Conservation (phyloP, 768 basidiomycete genomes). For the Tylopilus intermedius region DNA sequence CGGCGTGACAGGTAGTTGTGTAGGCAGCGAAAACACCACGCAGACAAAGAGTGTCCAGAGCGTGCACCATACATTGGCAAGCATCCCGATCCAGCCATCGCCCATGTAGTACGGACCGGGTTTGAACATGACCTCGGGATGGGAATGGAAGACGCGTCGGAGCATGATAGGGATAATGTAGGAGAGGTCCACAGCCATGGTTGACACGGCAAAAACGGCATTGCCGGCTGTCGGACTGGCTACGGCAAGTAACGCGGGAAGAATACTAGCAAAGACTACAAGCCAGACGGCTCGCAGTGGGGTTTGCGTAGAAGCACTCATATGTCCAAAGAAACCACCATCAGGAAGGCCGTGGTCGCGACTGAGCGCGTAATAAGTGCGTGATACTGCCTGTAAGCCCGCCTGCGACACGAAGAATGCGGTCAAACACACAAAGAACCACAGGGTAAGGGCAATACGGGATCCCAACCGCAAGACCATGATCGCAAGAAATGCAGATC, state of each 20-base stretch:
- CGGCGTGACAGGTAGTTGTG: conserved; percentile 41
- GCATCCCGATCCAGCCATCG: conserved; percentile 42
- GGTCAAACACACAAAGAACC: conserved; percentile 58
- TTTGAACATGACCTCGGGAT: conserved; percentile 55
- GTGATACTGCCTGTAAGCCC: conserved; percentile 49
- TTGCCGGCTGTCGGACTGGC: conserved; percentile 49
- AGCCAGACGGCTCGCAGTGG: conserved; percentile 55
- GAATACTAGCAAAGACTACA: conserved; percentile 38
- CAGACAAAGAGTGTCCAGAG: conserved; percentile 43
- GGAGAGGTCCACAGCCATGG: conserved; percentile 47
- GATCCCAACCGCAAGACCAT: conserved; percentile 52
- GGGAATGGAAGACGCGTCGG: conserved; percentile 46
- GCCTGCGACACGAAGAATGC: conserved; percentile 54
- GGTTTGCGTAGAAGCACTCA: conserved; percentile 44
- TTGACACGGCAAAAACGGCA: conserved; percentile 53
- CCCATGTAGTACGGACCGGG: conserved; percentile 63
- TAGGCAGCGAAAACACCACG: conserved; percentile 49
- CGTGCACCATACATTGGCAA: conserved; percentile 43
- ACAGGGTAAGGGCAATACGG: conserved; percentile 46
- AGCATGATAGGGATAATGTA: conserved; percentile 57
- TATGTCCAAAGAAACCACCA: conserved; percentile 49
- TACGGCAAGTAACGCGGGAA: conserved; percentile 47
- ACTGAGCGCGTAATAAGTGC: conserved; percentile 57
- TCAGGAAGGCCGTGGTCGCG: conserved; percentile 54
- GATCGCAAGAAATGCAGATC: conserved; percentile 53